Conservation (phyloP, 116 monocot species). For the Zostera marina region DNA sequence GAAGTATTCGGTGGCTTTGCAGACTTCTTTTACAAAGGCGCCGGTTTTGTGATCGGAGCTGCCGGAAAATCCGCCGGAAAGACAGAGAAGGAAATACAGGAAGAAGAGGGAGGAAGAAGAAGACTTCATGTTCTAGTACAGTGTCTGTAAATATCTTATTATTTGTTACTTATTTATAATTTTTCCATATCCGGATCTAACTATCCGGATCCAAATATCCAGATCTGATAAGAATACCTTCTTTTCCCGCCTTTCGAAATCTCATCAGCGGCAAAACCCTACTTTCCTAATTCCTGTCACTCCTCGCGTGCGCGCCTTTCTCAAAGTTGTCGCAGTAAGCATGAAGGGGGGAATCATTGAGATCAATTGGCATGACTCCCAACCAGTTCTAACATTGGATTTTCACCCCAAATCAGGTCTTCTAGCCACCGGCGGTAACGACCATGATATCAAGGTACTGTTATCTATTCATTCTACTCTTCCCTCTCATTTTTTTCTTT, state of each 20-base stretch:
- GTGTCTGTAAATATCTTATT: neutral
- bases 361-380: conserved; percentile 87
- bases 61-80: neutral
- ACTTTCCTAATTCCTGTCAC: neutral
- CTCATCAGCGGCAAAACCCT: neutral
- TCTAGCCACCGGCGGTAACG: conserved; percentile 85
- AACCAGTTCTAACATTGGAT: conserved; percentile 87
- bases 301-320: neutral
- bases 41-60: neutral
- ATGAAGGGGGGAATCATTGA: conserved; percentile 88
- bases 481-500: neutral
- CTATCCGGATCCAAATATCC: neutral
- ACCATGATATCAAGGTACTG: conserved; percentile 81
- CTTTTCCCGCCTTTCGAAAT: neutral
- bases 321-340: conserved; percentile 3
- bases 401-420: conserved; percentile 52
- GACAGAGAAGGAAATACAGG: conserved; percentile 1
- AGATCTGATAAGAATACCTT: neutral
- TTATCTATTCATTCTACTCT: neutral
- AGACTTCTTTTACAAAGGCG: neutral
- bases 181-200: neutral
- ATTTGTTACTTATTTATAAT: neutral
- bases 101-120: conserved; percentile 4
- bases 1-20: conserved; percentile 3
- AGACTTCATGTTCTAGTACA: neutral